phyloP scores from a whole-genome alignment of 306 rosid species.

The Gillenia trifoliata region DNA sequence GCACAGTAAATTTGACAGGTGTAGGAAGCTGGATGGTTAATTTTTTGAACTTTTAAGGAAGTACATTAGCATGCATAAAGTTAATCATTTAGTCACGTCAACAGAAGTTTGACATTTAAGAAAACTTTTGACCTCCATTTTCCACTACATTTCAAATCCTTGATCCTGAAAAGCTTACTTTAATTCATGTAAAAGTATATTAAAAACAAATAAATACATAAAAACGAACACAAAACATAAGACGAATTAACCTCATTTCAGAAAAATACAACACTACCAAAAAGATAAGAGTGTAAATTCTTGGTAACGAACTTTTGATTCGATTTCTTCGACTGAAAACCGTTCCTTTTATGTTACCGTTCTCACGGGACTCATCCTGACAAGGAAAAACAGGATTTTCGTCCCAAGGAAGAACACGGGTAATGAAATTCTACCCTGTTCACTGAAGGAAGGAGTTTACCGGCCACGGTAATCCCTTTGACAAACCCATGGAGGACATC shows the following conservation, averaged over 20 bases:
- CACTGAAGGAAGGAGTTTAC: background rate
- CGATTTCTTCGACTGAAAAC: background rate
- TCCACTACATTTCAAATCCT: background rate
- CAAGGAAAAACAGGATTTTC: background rate
- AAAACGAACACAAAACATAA: background rate
- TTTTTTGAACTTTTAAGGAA: background rate
- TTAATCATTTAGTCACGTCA: conserved; percentile 1
- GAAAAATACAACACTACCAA: background rate
- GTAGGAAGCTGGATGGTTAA: background rate
- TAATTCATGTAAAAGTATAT: background rate
- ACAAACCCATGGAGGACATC: conserved; percentile 1
- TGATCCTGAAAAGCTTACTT: no score
- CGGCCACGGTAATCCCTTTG: background rate
- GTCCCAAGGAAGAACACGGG: background rate
- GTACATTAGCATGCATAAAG: background rate
- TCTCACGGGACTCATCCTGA: conserved; percentile 1
- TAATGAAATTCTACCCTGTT: background rate
- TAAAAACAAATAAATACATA: no score
- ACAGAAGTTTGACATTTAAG: conserved; percentile 3
- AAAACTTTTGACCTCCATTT: background rate
- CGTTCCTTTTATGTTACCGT: background rate
- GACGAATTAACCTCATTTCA: background rate
- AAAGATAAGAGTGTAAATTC: background rate
- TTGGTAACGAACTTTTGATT: background rate
- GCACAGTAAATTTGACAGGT: background rate